Base-by-base conservation (phyloP, 108 stramenopile species). In the Fistulifera pelliculosa region DNA sequence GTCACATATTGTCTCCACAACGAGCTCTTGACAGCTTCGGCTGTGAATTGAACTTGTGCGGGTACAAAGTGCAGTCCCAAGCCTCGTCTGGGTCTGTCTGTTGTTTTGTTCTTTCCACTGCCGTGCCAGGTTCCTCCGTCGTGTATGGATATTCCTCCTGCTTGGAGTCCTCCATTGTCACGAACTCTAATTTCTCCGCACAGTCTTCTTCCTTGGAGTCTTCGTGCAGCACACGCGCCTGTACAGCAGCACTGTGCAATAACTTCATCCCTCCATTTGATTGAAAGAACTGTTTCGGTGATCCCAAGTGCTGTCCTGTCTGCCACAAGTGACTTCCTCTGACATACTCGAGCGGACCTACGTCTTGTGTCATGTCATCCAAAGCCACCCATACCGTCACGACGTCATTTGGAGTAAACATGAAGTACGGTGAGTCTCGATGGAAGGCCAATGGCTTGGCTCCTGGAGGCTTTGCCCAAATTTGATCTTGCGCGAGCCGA, bases 81-180 rank as follows among this genome's bases (percentile, higher is more conserved):
- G 11, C 86, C 90, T 50, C 85, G 73, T 28, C 90, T 65, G 16
- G 84, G 75, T 17, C 55, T 44, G 15, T 40, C 27, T 10, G 6
- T 66, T 27, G 65, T 76, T 10, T 12, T 18, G 49, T 92, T 92
- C 56, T 60, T 68, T 0, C 66, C 77, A 11, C 79, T 81, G 31
- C 90, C 90, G 57, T 92, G 90, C 83, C 85, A 92, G 3, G 70
- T 75, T 26, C 64, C 77, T 3, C 90, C 90, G 56, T 92, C 24
- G 51, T 92, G 90, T 18, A 88, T 77, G 2, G 83, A 74, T 2
- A 87, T 47, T 12, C 79, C 68, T 13, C 90, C 90, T 5, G 75
- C 66, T 38, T 54, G 45, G 19, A 92, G 35, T 22, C 83, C 86
- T 14, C 63, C 75, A 82, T 77, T 40, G 75, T 72, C 17, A 73